Evolutionary conservation across 768 basidiomycete genomes (phyloP), one percentile per base, ranked within the genome.

Genomic region (Boletus eberwhitei): DNA sequence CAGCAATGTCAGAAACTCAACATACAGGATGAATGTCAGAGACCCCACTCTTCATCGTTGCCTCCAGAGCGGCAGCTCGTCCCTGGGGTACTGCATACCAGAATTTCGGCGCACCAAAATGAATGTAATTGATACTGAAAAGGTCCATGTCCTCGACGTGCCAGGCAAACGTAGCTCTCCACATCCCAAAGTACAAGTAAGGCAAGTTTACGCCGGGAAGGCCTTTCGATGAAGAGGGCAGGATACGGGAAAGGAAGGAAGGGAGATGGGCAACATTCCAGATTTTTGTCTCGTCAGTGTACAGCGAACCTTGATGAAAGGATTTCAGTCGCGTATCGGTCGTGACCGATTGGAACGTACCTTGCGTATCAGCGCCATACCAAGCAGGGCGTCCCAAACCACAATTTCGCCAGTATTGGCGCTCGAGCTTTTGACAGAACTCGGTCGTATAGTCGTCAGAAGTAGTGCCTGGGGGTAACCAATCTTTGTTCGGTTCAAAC

Each of bases 61-160:
- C 79, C 69, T 98, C 97, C n/a, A 99, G 80, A 12, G 86, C 84
- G 14, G 75, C 73, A 0, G 93, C 85, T 54, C 92, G 82, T 17
- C 79, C 87, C 70, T 97, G 95, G 4, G 97, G 97, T 17, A 98
- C 79, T 2, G 94, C 88, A 70, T 98, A 98, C 97, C 97, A 99
- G 65, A 90, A 88, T 62, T 92, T 98, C 2, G 95, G 94, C 0
- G 95, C 94, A 0, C 97, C 97, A 62, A 98, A 98, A 71, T 99
- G 97, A 52, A 99, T 92, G 69, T 94, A 98, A 68, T 99, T 99
- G 75, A 99, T 98, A 53, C 93, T 95, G 73, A 96, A 98, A 1
- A 99, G 79, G 66, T 99, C 97, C 91, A 98, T 97, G 71, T 99
- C 97, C 71, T 99, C 97, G 45, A 99, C 97, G 64, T 99, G 97